Conservation (phyloP, 2,329 filamentous ascomycete genomes). For the Neonectria neomacrospora region DNA sequence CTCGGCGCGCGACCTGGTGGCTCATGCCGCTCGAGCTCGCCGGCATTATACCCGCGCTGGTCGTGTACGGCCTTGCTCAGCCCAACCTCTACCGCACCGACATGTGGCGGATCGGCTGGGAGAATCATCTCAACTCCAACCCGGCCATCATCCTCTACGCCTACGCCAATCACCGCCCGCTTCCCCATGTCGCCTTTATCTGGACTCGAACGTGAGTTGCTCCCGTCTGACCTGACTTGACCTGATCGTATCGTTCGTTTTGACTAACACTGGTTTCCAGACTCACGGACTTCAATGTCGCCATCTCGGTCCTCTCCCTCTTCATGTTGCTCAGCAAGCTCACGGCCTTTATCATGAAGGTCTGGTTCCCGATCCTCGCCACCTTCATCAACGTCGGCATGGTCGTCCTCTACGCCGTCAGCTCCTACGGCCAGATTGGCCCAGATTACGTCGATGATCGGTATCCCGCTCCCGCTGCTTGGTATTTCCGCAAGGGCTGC, state of each 20-base stretch:
- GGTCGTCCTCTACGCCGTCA: conserved; percentile 71
- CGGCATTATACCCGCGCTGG: conserved; percentile 72
- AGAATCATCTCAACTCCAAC: conserved; percentile 79
- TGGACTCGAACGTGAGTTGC: conserved; percentile 77
- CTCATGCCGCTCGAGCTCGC: conserved; percentile 74
- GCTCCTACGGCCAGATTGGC: conserved; percentile 76
- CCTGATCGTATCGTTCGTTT: conserved; percentile 6
- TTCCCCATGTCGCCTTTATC: conserved; percentile 72
- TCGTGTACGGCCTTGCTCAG: conserved; percentile 78
- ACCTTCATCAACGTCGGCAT: conserved; percentile 67
- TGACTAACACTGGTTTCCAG: conserved; percentile 53
- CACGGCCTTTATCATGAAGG: conserved; percentile 75
- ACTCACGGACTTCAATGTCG: conserved; percentile 79
- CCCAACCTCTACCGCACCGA: conserved; percentile 77
- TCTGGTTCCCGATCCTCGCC: conserved; percentile 75
- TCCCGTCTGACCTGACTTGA: neutral
- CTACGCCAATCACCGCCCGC: conserved; percentile 74
- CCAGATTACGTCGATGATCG: conserved; percentile 76
- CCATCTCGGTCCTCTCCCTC: conserved; percentile 78
- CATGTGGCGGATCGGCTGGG: conserved; percentile 78
- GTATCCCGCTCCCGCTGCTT: conserved; percentile 71
- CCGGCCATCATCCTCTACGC: conserved; percentile 76
- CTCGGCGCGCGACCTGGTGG: conserved; percentile 66
- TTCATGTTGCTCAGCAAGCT: conserved; percentile 80
- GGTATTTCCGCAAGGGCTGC: conserved; percentile 81